Percentiles rank a stretch among this genome's conserved stretches.
phyloP scores from a whole-genome alignment of 164 flowering plant species.

The Protea cynaroides region DNA sequence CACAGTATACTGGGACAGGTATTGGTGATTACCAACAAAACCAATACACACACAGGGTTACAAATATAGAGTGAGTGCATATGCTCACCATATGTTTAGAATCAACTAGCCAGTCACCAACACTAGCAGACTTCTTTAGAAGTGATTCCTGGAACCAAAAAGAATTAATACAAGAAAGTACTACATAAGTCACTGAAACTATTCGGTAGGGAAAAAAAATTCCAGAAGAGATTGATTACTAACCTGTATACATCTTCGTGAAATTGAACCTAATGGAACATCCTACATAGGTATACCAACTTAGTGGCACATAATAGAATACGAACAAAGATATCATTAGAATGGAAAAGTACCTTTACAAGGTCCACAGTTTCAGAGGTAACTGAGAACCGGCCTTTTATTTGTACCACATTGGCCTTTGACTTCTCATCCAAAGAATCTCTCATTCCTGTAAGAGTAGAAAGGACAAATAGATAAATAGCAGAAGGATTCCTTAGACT shows the following conservation, averaged over 20 bases:
- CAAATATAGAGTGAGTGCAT: no score
- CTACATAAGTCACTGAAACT: no score
- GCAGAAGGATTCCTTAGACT: not conserved
- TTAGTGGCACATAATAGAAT: conserved; percentile 22
- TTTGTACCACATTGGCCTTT: conserved; percentile 83
- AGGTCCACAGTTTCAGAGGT: conserved; percentile 92
- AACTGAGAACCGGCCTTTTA: conserved; percentile 96
- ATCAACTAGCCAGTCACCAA: conserved; percentile 82
- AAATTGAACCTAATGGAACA: conserved; percentile 57
- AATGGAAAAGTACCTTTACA: conserved; percentile 58
- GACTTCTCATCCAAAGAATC: conserved; percentile 91
- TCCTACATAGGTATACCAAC: conserved; percentile 46
- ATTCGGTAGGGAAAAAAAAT: not conserved
- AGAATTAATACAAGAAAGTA: not conserved
- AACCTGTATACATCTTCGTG: conserved; percentile 71
- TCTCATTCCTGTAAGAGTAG: conserved; percentile 50
- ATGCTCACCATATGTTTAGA: conserved; percentile 61
- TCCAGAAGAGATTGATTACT: conserved; percentile 12
- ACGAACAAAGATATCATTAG: conserved; percentile 8
- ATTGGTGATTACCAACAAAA: no score
- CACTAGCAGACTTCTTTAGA: conserved; percentile 93
- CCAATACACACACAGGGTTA: no score
- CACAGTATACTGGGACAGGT: no score
- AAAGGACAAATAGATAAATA: no score
- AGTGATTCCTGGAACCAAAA: conserved; percentile 64